Base-by-base conservation (phyloP, 1,284 basidiomycete species). In the Anthracocystis setariae region DNA sequence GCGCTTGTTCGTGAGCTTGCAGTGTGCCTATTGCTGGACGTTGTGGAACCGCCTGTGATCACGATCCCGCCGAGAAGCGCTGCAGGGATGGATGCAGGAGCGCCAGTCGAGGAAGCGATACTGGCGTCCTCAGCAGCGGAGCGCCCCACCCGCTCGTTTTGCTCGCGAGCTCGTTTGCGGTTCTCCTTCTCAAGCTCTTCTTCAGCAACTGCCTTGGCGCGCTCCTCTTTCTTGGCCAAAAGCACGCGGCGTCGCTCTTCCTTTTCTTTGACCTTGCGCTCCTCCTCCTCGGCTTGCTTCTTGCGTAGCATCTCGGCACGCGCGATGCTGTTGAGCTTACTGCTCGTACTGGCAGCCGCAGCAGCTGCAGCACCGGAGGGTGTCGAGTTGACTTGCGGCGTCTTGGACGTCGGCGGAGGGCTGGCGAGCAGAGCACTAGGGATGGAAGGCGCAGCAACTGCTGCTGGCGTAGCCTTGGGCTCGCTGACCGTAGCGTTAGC, bases 261-360 rank as follows among this genome's bases (percentile, higher is more conserved):
- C 46, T 67, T 65, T 50, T 74, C 72, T 44, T 65, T 74, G 20
- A 54, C 46, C 35, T 67, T 70, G 52, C 73, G 59, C 61, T 74
- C 73, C 33, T 71, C 73, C 35, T 74, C 73, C 33, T 74, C 73
- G 13, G 49, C 64, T 40, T 74, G 69, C 58, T 72, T 71, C 47
- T 71, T 67, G 39, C 73, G 68, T 27, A 68, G 61, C 58, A 69
- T 45, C 51, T 74, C 73, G 44, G 73, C 73, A 8, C 73, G 73
- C 5, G 69, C 62, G 21, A 74, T 58, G 24, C 68, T 71, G 23
- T 52, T 66, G 13, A 71, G 73, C 49, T 74, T 74, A 18, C 70
- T 57, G 24, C 60, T 62, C 23, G 49, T 46, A 32, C 59, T 62
- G 27, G 49, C 42, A 7, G 53, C 27, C 9, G 46, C 52, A 3